Evolutionary conservation across 257 asterid genomes (phyloP).

Genomic region (Solanum lycopersicoides): DNA sequence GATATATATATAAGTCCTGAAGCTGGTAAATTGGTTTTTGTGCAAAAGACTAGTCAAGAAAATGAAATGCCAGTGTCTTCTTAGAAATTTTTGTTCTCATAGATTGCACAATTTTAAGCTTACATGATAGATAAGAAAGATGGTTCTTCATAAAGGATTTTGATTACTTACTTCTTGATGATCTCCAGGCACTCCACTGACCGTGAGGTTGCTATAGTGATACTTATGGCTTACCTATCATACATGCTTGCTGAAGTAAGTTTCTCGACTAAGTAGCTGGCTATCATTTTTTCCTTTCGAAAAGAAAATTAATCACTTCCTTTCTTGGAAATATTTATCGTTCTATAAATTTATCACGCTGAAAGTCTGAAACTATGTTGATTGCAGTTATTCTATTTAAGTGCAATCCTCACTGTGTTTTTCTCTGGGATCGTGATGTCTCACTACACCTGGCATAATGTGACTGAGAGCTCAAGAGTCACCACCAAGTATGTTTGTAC

Average conservation of each 20-base stretch:
- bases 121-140: neutral
- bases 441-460: slow-evolving; percentile 99
- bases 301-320: neutral
- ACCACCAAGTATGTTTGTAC: slow-evolving; percentile 72
- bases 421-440: slow-evolving; percentile 99
- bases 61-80: neutral
- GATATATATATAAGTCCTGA: neutral
- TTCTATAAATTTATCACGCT: neutral
- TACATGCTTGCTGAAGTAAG: slow-evolving; percentile 96
- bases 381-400: slow-evolving; percentile 71
- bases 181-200: slow-evolving; percentile 89
- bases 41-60: neutral
- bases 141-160: neutral
- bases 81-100: neutral
- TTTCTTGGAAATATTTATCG: neutral
- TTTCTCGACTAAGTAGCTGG: neutral
- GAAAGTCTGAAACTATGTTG: neutral
- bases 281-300: neutral
- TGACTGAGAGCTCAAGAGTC: slow-evolving; percentile 89
- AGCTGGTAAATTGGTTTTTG: neutral
- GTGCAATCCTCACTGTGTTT: slow-evolving; percentile 97
- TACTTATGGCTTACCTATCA: slow-evolving; percentile 95
- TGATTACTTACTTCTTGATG: slow-evolving; percentile 2
- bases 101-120: neutral
- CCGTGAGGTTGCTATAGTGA: slow-evolving; percentile 98